phyloP scores from a whole-genome alignment of 805 yeast species.

The Suhomyces sp. region DNA sequence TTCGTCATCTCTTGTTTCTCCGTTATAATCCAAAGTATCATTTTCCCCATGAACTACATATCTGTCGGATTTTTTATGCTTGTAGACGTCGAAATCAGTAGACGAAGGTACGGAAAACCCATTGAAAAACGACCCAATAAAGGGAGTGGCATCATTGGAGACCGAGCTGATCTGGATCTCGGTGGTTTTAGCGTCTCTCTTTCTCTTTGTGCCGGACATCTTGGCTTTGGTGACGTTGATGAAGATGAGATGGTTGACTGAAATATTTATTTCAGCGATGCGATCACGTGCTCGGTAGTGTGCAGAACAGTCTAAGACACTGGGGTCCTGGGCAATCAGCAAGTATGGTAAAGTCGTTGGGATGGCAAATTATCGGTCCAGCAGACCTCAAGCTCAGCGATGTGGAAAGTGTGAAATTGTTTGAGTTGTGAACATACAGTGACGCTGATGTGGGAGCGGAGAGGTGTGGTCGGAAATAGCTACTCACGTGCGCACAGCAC shows the following conservation, averaged over 20 bases:
- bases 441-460: not conserved
- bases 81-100: slow-evolving; percentile 61
- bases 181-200: slow-evolving; percentile 26
- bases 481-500: not conserved
- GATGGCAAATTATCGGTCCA: not conserved
- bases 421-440: not conserved
- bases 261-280: slow-evolving; percentile 5
- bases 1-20: slow-evolving; percentile 35
- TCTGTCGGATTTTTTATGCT: slow-evolving; percentile 42
- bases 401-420: not conserved
- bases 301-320: not conserved
- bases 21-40: slow-evolving; percentile 69
- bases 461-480: not conserved
- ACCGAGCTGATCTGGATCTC: slow-evolving; percentile 38
- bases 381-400: not conserved
- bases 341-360: not conserved
- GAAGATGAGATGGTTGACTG: not conserved
- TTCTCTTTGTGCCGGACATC: slow-evolving; percentile 20
- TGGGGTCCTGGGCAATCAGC: not conserved
- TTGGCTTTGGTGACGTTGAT: slow-evolving; percentile 5
- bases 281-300: not conserved
- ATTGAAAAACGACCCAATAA: slow-evolving; percentile 73
- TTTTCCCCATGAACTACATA: slow-evolving; percentile 75
- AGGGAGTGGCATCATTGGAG: slow-evolving; percentile 47
- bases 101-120: slow-evolving; percentile 63